These are phyloP conservation scores for Syzygium syzygioides DNA, from an alignment of 441 rosid genomes.

Conservation along the genomic window DNA sequence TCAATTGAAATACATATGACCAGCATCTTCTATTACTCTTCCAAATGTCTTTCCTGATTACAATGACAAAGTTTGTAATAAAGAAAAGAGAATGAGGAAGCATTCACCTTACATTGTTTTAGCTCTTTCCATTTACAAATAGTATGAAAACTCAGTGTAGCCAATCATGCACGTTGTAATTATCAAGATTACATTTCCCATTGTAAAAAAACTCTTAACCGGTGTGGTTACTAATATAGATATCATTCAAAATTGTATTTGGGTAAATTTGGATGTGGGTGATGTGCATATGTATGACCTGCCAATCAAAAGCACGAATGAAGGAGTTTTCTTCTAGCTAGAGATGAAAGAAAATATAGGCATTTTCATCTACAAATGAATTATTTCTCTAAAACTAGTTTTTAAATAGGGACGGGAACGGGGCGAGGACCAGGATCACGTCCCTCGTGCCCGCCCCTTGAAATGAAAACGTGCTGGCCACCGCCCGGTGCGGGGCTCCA, in stretches of 20 bases:
- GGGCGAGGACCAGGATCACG: too few species aligned
- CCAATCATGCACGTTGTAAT: not conserved
- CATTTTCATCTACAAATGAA: not conserved
- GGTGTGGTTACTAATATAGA: not conserved
- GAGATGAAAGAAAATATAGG: not conserved
- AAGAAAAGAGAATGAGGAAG: not conserved
- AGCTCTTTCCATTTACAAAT: too few species aligned
- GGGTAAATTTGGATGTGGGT: too few species aligned
- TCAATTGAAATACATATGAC: not conserved
- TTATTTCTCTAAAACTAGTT: not conserved
- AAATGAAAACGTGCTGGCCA: not conserved
- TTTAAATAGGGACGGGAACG: not conserved
- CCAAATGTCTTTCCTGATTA: not conserved
- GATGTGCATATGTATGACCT: not conserved
- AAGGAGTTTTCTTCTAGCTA: not conserved
- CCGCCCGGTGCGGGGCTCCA: not conserved
- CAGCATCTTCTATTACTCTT: not conserved
- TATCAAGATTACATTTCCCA: too few species aligned
- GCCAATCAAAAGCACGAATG: not conserved
- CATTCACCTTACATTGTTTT: not conserved
- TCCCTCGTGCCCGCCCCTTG: not conserved
- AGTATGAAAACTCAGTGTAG: not conserved
- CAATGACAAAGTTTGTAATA: not conserved
- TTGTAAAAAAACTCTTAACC: too few species aligned
- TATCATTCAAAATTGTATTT: not conserved